Conservation (phyloP, 2,329 filamentous ascomycete genomes). For the Calonectria henricotiae region DNA sequence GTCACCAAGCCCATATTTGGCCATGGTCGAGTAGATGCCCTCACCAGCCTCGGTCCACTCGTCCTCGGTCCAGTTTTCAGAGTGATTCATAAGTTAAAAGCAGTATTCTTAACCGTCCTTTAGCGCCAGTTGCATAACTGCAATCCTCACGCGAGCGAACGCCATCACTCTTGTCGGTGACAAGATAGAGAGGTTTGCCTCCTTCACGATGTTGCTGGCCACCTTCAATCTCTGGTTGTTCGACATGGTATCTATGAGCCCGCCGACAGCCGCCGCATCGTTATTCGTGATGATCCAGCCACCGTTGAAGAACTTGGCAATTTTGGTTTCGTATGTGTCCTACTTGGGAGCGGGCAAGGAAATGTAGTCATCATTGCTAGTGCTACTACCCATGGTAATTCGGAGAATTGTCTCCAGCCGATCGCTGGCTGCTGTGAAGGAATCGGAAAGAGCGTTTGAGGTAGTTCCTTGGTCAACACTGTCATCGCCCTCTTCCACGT, state of each 20-base stretch:
- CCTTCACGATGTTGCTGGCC: slow-evolving; percentile 28
- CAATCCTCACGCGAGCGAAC: slow-evolving; percentile 2
- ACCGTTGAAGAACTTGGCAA: slow-evolving; percentile 33
- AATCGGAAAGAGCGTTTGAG: slow-evolving; percentile 3
- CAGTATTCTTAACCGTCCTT: slow-evolving; percentile 18
- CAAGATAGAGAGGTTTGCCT: slow-evolving; percentile 24
- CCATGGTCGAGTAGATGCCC: background rate
- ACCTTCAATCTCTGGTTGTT: slow-evolving; percentile 29
- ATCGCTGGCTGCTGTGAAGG: background rate
- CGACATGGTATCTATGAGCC: slow-evolving; percentile 15
- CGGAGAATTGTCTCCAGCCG: slow-evolving; percentile 7
- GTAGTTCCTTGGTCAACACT: slow-evolving; percentile 7
- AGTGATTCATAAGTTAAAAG: slow-evolving; percentile 15
- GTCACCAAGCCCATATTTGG: background rate
- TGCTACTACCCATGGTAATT: slow-evolving; percentile 2
- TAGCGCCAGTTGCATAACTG: background rate
- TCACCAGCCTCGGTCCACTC: slow-evolving; percentile 15
- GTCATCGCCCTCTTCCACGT: slow-evolving; percentile 5
- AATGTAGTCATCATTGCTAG: background rate
- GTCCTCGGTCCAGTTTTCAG: slow-evolving; percentile 14
- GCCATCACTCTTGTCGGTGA: slow-evolving; percentile 5
- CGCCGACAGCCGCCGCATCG: slow-evolving; percentile 18
- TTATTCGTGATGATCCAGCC: slow-evolving; percentile 31
- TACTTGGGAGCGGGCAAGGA: slow-evolving; percentile 20
- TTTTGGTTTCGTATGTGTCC: slow-evolving; percentile 31